Base-by-base conservation (phyloP, 768 basidiomycete genomes). In the Russula vinacea region DNA sequence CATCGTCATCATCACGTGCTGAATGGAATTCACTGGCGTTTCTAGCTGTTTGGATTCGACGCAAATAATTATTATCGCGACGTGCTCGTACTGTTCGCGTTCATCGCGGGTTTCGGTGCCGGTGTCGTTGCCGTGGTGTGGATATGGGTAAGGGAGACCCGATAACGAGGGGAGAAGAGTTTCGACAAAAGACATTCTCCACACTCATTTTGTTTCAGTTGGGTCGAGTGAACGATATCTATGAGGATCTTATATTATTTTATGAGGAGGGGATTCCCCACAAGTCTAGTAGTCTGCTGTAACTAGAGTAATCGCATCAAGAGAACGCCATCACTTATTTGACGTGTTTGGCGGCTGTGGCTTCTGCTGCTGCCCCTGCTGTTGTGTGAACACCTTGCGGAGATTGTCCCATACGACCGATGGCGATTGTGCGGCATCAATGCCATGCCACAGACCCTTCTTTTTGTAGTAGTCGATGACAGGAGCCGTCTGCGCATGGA, bases 381-480 rank as follows among this genome's bases (percentile, higher is more conserved):
- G 81, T 65, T 73, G 77, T 66, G 78, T 77, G 73, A 92, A 92
- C 58, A 89, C 78, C 70, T 84, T 81, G 64, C 82, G 77, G 60
- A 94, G 72, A 74, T 84, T 84, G 70, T 89, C 88, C 97, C 97
- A 98, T 22, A 99, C 96, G 50, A 97, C 82, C 57, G 80, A 82
- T 1, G 97, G 97, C 19, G 89, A 85, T 79, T 98, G 97, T 17
- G 96, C 90, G 58, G 94, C 97, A 71, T 99, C 97, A 64, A 99
- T 81, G 29, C 87, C 88, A 49, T 82, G 80, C 95, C 94, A 98
- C 55, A 98, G 82, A 42, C 90, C 88, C 73, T 93, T 90, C 65
- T 81, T 80, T 78, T 89, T 93, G 84, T 99, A 99, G 80, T 97
- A 98, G 51, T 92, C 93, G 17, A 93, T 89, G 35, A 99, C 97